Evolutionary conservation across 164 flowering plant species (phyloP).

Genomic region (Annona cherimola): DNA sequence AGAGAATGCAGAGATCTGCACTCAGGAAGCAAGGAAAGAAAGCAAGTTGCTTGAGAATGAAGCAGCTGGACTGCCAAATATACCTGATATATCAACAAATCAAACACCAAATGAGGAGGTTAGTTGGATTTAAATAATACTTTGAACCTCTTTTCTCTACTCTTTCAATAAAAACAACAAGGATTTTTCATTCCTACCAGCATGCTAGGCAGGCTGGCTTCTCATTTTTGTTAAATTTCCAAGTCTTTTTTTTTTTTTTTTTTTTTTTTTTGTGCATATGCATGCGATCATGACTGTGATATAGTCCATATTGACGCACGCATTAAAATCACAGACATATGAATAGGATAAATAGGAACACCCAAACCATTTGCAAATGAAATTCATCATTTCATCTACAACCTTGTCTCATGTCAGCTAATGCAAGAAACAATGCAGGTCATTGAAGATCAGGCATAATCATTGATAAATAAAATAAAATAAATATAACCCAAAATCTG

Average conservation of each 20-base stretch:
- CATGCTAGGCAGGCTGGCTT: not conserved
- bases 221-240: not conserved
- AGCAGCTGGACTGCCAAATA: not conserved
- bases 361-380: not conserved
- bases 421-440: not conserved
- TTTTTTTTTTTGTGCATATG: not conserved
- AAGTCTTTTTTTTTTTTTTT: not conserved
- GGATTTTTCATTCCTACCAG: not conserved
- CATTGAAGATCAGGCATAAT: not conserved
- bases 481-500: not conserved
- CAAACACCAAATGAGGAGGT: not conserved
- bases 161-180: not conserved
- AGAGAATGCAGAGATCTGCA: not conserved
- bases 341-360: not conserved
- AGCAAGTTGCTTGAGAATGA: not conserved
- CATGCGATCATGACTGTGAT: not conserved
- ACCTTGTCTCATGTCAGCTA: not conserved
- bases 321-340: not conserved
- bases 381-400: not conserved
- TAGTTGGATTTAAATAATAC: not conserved
- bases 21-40: constrained; percentile 2
- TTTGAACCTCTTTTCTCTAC: not conserved
- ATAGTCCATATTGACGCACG: too few species aligned
- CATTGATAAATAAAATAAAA: not conserved
- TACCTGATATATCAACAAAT: not conserved